Evolutionary conservation across 139 green algal species (phyloP), one percentile per base, ranked within the genome.

Genomic region (Astrephomene gubernaculifera): DNA sequence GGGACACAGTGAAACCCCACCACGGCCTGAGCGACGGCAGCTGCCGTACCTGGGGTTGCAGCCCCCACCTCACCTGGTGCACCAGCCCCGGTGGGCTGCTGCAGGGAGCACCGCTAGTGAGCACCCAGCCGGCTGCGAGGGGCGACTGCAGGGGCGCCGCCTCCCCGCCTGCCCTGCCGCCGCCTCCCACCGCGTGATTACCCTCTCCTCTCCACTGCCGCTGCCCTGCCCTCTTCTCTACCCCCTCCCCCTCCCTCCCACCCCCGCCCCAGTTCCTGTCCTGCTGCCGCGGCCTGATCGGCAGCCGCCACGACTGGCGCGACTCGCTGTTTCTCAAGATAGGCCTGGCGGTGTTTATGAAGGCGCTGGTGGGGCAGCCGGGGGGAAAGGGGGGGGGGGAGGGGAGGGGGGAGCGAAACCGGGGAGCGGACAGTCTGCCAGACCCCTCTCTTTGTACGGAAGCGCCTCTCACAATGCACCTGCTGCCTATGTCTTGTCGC

Each of bases 241-340:
- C 24, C 17, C 41, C 41, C 69, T 39, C 41, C 43, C 25, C 21
- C 33, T 41, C 22, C 72, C 49, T 6, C 33, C 49, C 33, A 6
- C 9, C 25, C 1, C 25, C 41, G 1, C 43, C 27, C 1, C 69
- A 84, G 78, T 84, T 84, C 78, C 78, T 84, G 31, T 41, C 74
- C 43, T 49, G 29, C 29, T 78, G 79, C 79, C 54, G 43, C 33
- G 64, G 65, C 35, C 79, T 86, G 6, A 43, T 86, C 1, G 79
- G 79, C 29, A 64, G 0, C 44, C 65, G 65, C 24, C 78, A 86
- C 49, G 33, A 86, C 79, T 86, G 79, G 79, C 36, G 38, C 7
- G 79, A 86, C 65, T 71, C 45, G 10, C 79, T 86, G 79, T 67
- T 86, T 27, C 45, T 86, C 9, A 86, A 86, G 35, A 86, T 86